Conservation (phyloP, 106 monocot species). For the Iris macrosiphon region DNA sequence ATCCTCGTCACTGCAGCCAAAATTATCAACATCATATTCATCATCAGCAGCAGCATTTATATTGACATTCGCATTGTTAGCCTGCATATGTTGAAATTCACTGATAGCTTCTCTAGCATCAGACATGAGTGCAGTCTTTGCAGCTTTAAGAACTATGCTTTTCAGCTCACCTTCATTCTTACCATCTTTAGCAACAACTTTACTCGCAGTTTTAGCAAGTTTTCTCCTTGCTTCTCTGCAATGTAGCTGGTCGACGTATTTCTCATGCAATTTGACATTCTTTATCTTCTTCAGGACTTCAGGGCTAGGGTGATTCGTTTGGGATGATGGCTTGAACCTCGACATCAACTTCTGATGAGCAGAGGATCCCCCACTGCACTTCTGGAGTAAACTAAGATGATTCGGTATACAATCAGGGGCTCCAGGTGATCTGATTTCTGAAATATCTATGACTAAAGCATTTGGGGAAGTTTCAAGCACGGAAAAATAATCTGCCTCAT, state of each 20-base stretch:
- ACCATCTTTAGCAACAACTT: not conserved
- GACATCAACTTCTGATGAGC: conserved; percentile 11
- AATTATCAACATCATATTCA: not conserved
- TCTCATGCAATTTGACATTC: conserved; percentile 60
- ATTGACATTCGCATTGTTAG: too few relatives aligned
- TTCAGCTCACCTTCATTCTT: not conserved
- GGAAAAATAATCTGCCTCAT: conserved; percentile 54
- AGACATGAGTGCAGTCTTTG: conserved; percentile 36
- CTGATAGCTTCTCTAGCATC: conserved; percentile 49
- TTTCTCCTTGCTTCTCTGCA: conserved; percentile 37
- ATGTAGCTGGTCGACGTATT: conserved; percentile 59
- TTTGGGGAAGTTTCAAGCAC: conserved; percentile 44
- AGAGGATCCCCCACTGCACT: conserved; percentile 22
- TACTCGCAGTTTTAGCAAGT: conserved; percentile 5
- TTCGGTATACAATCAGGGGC: not conserved
- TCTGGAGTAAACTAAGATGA: conserved; percentile 7
- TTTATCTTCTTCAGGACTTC: conserved; percentile 60
- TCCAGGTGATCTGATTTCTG: conserved; percentile 5
- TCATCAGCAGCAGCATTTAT: not conserved
- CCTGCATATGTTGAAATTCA: conserved; percentile 24
- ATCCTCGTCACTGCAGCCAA: conserved; percentile 6
- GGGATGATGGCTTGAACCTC: conserved; percentile 19
- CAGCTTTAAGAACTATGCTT: conserved; percentile 23
- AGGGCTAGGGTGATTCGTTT: conserved; percentile 29
- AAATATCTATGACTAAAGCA: conserved; percentile 5